Percentiles rank a stretch among this genome's conserved stretches.
Conservation (phyloP, 495 filamentous ascomycete genomes). For the Hypoxylon lenormandii region DNA sequence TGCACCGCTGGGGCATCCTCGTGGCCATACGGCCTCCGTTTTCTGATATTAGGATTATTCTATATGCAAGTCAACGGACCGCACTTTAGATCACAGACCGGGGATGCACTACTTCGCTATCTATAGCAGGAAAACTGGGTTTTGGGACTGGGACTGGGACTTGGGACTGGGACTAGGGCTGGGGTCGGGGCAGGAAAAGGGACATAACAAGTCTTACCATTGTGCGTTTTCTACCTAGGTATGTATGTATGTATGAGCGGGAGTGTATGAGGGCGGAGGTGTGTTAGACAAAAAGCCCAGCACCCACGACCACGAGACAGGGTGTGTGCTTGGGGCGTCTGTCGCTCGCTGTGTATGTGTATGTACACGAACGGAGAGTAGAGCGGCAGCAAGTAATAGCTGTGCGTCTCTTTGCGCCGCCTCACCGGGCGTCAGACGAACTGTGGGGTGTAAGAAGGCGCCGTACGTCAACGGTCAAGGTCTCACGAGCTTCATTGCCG, state of each 20-base stretch:
- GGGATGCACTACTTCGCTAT: constrained; percentile 48
- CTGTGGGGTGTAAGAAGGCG: constrained; percentile 52
- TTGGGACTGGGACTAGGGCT: background rate
- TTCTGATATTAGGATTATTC: constrained; percentile 63
- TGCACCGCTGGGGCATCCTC: constrained; percentile 56
- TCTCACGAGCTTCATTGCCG: constrained; percentile 52
- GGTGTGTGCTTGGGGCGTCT: constrained; percentile 38
- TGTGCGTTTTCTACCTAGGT: constrained; percentile 27
- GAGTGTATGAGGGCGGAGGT: constrained; percentile 43
- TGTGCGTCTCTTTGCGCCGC: constrained; percentile 48
- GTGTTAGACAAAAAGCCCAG: constrained; percentile 55
- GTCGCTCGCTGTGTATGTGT: constrained; percentile 45
- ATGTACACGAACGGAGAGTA: constrained; percentile 40
- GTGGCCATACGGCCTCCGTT: constrained; percentile 60
- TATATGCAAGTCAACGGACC: constrained; percentile 63
- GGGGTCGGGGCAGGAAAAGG: constrained; percentile 23
- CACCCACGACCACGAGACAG: constrained; percentile 51
- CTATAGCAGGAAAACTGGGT: constrained; percentile 29
- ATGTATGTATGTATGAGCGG: constrained; percentile 45
- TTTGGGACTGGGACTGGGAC: no score
- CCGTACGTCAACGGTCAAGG: constrained; percentile 52
- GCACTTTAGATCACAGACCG: constrained; percentile 48
- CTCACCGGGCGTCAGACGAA: constrained; percentile 49
- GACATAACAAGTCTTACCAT: constrained; percentile 62
- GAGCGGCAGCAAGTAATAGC: constrained; percentile 25